phyloP scores from a whole-genome alignment of 2,329 filamentous ascomycete species.

The Cytospora schulzeri region DNA sequence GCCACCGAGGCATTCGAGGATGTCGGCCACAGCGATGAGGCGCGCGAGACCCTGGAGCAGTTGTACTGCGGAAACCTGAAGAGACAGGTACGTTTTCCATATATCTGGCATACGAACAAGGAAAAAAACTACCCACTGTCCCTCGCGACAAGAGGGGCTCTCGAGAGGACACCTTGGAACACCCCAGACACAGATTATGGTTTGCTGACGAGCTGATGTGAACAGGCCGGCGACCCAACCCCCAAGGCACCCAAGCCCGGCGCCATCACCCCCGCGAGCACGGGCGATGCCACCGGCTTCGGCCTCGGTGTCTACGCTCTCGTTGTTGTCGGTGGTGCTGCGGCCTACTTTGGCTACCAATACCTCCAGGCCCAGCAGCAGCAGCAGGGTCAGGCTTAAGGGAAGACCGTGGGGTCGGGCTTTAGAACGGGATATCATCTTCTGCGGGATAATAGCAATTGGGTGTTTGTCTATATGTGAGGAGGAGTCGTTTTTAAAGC shows the following conservation, averaged over 20 bases:
- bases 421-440: not conserved
- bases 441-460: not conserved
- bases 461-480: slow-evolving; percentile 9
- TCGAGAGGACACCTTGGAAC: not conserved
- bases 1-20: slow-evolving; percentile 98
- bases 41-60: slow-evolving; percentile 85
- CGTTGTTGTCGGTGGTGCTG: slow-evolving; percentile 73
- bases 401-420: slow-evolving; percentile 1
- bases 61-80: slow-evolving; percentile 77
- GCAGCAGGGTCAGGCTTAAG: slow-evolving; percentile 20
- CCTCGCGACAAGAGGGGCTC: not conserved
- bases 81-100: slow-evolving; percentile 66
- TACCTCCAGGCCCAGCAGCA: slow-evolving; percentile 69
- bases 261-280: slow-evolving; percentile 52
- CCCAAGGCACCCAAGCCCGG: slow-evolving; percentile 62
- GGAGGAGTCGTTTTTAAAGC: not conserved
- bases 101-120: not conserved
- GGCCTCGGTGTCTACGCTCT: slow-evolving; percentile 82
- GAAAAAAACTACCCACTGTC: not conserved
- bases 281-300: slow-evolving; percentile 56
- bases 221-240: slow-evolving; percentile 74
- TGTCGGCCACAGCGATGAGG: slow-evolving; percentile 98
- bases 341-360: slow-evolving; percentile 82
- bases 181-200: not conserved
- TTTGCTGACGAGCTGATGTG: not conserved